phyloP scores from a whole-genome alignment of 768 basidiomycete species.

The Leucocoprinus sp. region DNA sequence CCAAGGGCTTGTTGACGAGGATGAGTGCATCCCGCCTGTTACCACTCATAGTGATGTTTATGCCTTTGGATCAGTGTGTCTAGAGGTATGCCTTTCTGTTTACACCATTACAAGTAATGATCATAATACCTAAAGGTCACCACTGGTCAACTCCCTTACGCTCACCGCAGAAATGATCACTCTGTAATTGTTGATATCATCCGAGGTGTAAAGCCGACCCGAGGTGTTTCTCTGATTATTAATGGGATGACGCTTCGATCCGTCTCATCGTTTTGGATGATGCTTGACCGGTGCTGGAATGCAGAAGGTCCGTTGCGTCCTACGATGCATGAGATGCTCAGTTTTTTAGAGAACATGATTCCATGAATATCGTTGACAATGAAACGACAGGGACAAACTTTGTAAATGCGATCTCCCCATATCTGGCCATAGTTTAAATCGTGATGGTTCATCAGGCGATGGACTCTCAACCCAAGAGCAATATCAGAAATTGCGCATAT shows the following conservation, averaged over 20 bases:
- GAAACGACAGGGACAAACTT: too few species aligned
- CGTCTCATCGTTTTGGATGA: constrained; percentile 31
- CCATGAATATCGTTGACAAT: not conserved
- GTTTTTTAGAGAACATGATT: constrained; percentile 22
- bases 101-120: not conserved
- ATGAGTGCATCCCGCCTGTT: constrained; percentile 31
- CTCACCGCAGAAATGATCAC: constrained; percentile 45
- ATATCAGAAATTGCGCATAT: too few species aligned
- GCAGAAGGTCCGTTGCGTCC: constrained; percentile 29
- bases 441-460: too few species aligned
- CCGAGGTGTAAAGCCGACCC: constrained; percentile 39
- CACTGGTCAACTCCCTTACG: constrained; percentile 43
- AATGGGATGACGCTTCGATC: constrained; percentile 19
- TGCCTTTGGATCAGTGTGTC: constrained; percentile 50
- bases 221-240: constrained; percentile 22
- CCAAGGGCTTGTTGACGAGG: constrained; percentile 40
- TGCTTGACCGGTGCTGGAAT: constrained; percentile 41
- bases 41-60: constrained; percentile 52
- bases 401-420: too few species aligned
- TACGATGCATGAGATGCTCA: constrained; percentile 32
- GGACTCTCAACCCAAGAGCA: too few species aligned
- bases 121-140: constrained; percentile 28
- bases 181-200: constrained; percentile 49
- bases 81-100: constrained; percentile 35
- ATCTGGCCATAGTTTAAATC: too few species aligned